phyloP scores from a whole-genome alignment of 106 monocot genomes.

The Agapanthus africanus region DNA sequence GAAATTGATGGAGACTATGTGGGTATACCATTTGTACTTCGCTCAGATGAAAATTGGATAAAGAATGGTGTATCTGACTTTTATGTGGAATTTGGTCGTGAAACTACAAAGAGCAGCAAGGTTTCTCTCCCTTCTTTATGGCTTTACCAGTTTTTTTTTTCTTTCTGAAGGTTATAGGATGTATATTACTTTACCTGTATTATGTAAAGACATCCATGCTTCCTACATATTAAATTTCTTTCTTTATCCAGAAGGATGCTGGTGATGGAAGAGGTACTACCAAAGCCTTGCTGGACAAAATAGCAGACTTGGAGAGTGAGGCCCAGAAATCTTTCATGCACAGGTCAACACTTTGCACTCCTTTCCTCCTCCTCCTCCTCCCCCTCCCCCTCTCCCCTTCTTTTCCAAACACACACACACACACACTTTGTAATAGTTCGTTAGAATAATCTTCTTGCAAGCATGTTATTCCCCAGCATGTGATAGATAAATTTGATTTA shows the following conservation, averaged over 20 bases:
- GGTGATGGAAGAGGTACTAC: slow-evolving; percentile 76
- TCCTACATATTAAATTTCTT: slow-evolving; percentile 1
- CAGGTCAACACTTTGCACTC: slow-evolving; percentile 32
- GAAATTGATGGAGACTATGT: slow-evolving; percentile 50
- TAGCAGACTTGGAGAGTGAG: slow-evolving; percentile 70
- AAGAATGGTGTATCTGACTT: slow-evolving; percentile 83
- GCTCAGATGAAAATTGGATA: slow-evolving; percentile 64
- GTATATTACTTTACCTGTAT: background rate
- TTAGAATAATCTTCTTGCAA: too few species aligned
- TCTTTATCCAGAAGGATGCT: slow-evolving; percentile 42
- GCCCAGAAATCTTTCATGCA: slow-evolving; percentile 95
- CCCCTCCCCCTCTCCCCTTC: too few species aligned
- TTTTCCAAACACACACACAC: too few species aligned
- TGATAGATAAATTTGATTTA: too few species aligned
- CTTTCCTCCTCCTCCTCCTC: too few species aligned
- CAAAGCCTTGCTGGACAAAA: slow-evolving; percentile 60
- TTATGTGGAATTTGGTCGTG: slow-evolving; percentile 46
- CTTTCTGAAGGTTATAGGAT: background rate
- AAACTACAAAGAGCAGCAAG: slow-evolving; percentile 29
- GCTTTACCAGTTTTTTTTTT: background rate
- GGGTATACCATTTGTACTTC: slow-evolving; percentile 81
- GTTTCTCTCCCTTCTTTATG: slow-evolving; percentile 15
- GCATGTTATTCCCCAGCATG: too few species aligned
- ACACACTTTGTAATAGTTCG: too few species aligned
- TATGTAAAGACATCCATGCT: background rate